Evolutionary conservation across 1,139 yeast species (phyloP), one percentile per base, ranked within the genome.

Genomic region (Saccharomycopsis hybrid): DNA sequence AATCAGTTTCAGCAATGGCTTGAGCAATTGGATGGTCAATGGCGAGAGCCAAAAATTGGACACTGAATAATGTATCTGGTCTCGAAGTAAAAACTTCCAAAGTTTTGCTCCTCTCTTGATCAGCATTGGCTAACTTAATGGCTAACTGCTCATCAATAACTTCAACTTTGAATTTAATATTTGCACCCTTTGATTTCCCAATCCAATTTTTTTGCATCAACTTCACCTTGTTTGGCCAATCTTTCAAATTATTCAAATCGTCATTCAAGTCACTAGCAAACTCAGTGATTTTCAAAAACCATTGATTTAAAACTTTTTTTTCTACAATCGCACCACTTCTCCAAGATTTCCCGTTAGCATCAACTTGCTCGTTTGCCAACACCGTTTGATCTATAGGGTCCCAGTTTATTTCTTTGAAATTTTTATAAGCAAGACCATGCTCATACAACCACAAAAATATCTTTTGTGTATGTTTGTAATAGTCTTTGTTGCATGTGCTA

Each of bases 311-410:
- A 54, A 78, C 68, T 56, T 72, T 75, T 64, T 87, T 88, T 63
- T 92, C 97, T 0, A 90, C 98, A 18, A 82, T 52, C 0, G 97
- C 98, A 1, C 98, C 98, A 2, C 97, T 88, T 65, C 98, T 76
- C 98, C 98, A 92, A 0, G 97, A 88, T 51, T 80, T 72, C 0
- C 98, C 98, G 41, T 86, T 77, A 1, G 84, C 66, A 63, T 92
- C 98, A 2, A 92, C 97, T 64, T 92, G 98, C 65, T 92, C 98
- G 63, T 92, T 92, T 1, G 98, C 98, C 55, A 92, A 70, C 1
- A 92, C 98, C 0, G 98, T 92, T 58, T 82, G 76, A 59, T 92
- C 98, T 0, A 92, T 78, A 0, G 98, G 98, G 65, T 92, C 98
- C 98, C 98, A 92, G 62, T 92, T 92, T 50, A 92, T 94, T 58